Conservation (phyloP, 257 asterid species). For the Echium plantagineum region DNA sequence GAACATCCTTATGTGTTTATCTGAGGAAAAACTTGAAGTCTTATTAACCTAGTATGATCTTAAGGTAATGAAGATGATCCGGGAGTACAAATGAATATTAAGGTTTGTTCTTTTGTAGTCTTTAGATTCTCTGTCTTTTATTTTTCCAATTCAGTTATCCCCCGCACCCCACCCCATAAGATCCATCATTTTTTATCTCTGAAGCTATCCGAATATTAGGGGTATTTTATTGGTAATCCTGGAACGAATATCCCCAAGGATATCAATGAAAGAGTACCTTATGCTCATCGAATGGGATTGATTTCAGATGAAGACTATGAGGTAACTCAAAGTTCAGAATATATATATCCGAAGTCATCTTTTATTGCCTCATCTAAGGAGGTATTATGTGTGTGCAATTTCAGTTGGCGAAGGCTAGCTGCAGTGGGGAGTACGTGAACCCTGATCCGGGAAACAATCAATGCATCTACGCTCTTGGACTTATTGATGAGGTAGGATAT, state of each 20-base stretch:
- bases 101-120: slow-evolving; percentile 11
- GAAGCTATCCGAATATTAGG: slow-evolving; percentile 13
- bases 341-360: neutral
- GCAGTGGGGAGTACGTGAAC: slow-evolving; percentile 7
- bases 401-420: slow-evolving; percentile 13
- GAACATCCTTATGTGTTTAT: neutral
- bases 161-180: no score
- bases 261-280: slow-evolving; percentile 20
- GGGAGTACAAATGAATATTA: slow-evolving; percentile 25
- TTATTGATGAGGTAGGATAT: slow-evolving; percentile 3
- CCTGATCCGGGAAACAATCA: slow-evolving; percentile 12
- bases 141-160: neutral
- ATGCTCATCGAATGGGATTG: slow-evolving; percentile 41
- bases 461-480: slow-evolving; percentile 15
- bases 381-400: neutral
- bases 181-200: no score
- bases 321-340: slow-evolving; percentile 15
- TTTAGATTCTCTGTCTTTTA: neutral
- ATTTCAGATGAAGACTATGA: slow-evolving; percentile 30
- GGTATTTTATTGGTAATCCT: slow-evolving; percentile 37
- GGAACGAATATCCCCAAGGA: slow-evolving; percentile 6
- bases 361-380: neutral
- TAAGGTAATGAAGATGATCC: slow-evolving; percentile 39
- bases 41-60: neutral
- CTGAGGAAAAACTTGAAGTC: neutral